Evolutionary conservation across 2,329 filamentous ascomycete genomes (phyloP).

Genomic region (Fusarium buharicum): DNA sequence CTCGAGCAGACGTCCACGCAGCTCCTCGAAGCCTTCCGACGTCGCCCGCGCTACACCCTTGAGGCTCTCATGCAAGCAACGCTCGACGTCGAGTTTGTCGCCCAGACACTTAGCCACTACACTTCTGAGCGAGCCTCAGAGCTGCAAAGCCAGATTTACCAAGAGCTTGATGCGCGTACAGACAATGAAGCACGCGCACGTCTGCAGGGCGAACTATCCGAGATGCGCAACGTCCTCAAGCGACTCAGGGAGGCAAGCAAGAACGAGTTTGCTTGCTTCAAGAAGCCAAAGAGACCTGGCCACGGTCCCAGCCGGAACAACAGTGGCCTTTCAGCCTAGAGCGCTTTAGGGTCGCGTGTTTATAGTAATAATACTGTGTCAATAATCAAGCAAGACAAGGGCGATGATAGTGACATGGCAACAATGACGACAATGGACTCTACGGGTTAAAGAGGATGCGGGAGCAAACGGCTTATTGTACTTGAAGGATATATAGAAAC

Average conservation of each 20-base stretch:
- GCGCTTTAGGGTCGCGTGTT: constrained; percentile 13
- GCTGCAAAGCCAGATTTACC: constrained; percentile 89
- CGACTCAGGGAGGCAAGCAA: constrained; percentile 81
- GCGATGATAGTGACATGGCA: constrained; percentile 8
- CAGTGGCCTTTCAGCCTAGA: constrained; percentile 48
- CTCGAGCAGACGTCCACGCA: constrained; percentile 83
- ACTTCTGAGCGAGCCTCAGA: constrained; percentile 84
- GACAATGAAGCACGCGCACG: constrained; percentile 84
- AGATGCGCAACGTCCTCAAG: constrained; percentile 90
- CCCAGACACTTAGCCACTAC: constrained; percentile 91
- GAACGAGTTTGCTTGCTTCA: constrained; percentile 89
- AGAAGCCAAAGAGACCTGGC: constrained; percentile 65
- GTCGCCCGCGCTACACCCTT: constrained; percentile 75
- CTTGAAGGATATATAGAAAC: constrained; percentile 7
- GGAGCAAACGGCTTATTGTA: constrained; percentile 1
- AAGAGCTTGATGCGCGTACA: constrained; percentile 87
- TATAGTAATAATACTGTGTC: not conserved
- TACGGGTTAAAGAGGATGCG: not conserved
- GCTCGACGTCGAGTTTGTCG: constrained; percentile 95
- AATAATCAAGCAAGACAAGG: constrained; percentile 8
- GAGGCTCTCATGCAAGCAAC: constrained; percentile 94
- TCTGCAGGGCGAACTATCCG: constrained; percentile 87
- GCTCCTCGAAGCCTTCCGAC: constrained; percentile 83
- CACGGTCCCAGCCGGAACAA: constrained; percentile 49
- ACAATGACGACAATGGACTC: constrained; percentile 3